Conservation (phyloP, 2,329 filamentous ascomycete genomes). For the Cladophialophora exuberans region DNA sequence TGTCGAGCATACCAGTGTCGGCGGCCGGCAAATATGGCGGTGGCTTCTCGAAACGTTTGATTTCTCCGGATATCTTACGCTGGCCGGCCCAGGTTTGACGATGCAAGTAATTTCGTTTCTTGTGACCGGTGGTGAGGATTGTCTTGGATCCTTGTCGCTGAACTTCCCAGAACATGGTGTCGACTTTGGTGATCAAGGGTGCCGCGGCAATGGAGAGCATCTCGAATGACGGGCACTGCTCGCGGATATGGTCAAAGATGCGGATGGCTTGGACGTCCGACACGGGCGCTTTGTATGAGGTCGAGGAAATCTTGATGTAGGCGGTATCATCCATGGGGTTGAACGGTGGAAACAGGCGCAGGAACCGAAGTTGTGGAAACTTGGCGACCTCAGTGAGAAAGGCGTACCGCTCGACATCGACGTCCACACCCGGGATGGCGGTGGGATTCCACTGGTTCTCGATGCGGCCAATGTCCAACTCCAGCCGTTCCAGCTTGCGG, state of each 20-base stretch:
- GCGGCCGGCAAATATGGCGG: conserved; percentile 20
- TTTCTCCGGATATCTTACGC: conserved; percentile 28
- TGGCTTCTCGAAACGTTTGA: conserved; percentile 26
- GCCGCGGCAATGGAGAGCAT: conserved; percentile 27
- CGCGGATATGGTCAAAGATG: conserved; percentile 32
- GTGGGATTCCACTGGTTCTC: conserved; percentile 33
- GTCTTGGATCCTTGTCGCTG: conserved; percentile 26
- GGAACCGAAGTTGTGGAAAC: conserved; percentile 28
- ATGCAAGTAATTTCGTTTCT: conserved; percentile 29
- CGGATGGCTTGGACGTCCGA: conserved; percentile 31
- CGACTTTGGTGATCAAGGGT: conserved; percentile 21
- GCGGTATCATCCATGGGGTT: too few relatives aligned
- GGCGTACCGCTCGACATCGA: conserved; percentile 32
- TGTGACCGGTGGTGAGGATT: conserved; percentile 31
- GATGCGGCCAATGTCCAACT: conserved; percentile 32
- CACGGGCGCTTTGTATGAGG: conserved; percentile 12
- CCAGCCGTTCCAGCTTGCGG: conserved; percentile 30
- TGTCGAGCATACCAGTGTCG: conserved; percentile 24
- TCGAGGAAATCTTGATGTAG: conserved; percentile 11
- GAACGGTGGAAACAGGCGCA: conserved; percentile 34
- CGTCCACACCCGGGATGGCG: conserved; percentile 33
- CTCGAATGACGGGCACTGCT: conserved; percentile 25
- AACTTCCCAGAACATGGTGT: conserved; percentile 34
- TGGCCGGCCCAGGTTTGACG: conserved; percentile 33
- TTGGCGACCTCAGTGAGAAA: conserved; percentile 30